Percentiles rank a stretch among this genome's conserved stretches.
These are phyloP conservation scores for Schizochytrium sp. DNA, from an alignment of 108 stramenopile genomes.

Conservation along the genomic window DNA sequence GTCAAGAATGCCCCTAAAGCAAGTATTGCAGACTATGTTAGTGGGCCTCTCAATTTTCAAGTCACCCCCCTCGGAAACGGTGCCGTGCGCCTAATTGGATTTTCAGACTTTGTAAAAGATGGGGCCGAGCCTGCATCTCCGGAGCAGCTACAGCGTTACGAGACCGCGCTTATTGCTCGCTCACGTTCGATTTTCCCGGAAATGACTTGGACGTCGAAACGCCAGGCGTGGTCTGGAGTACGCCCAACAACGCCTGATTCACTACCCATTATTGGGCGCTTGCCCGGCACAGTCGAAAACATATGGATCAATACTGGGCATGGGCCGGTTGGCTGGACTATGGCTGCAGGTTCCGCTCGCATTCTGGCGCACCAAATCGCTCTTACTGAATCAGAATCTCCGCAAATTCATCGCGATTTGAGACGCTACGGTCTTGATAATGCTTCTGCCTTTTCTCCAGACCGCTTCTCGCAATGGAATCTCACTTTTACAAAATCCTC, in stretches of 20 bases:
- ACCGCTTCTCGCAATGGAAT: background rate
- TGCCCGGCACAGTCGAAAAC: background rate
- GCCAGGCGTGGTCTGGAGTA: background rate
- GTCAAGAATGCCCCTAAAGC: background rate
- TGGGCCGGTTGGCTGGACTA: conserved; percentile 37
- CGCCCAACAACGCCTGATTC: conserved; percentile 43
- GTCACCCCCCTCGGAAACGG: background rate
- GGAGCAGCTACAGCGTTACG: background rate
- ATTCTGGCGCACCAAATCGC: background rate
- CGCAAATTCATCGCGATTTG: background rate
- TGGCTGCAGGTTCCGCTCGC: conserved; percentile 23
- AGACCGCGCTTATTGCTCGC: background rate
- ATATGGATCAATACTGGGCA: conserved; percentile 54
- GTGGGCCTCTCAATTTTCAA: background rate
- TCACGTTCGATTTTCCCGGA: conserved; percentile 26
- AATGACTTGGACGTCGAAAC: conserved; percentile 2
- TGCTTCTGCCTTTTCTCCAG: background rate
- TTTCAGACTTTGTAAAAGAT: background rate
- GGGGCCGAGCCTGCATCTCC: background rate
- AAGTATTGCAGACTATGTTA: conserved; percentile 39
- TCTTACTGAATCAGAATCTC: background rate
- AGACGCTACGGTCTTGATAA: conserved; percentile 6
- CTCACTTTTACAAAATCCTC: no score
- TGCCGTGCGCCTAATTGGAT: conserved; percentile 13
- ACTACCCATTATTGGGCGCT: conserved; percentile 20